Evolutionary conservation across 768 basidiomycete genomes (phyloP), one percentile per base, ranked within the genome.

Genomic region (Lentinus tigrinus): DNA sequence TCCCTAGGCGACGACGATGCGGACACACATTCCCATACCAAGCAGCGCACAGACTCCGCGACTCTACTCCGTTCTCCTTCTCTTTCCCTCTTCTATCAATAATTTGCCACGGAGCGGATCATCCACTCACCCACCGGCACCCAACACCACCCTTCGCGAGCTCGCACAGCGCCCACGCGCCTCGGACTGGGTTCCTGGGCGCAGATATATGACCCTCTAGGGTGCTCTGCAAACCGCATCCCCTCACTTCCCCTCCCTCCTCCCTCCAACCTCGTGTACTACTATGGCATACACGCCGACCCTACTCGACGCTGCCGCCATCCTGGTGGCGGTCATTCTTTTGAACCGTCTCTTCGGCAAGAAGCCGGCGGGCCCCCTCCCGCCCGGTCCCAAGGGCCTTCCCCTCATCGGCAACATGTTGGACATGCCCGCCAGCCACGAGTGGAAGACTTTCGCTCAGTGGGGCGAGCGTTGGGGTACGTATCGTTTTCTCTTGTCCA

Each of bases 311-410:
- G 61, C 53, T 43, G 56, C 47, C 39, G 56, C 57, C 53, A 43
- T 58, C 53, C 37, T 64, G 47, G 52, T 60, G 53, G 56, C 59
- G 46, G 42, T 58, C 59, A 52, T 57, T 52, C 51, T 64, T 55
- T 40, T 64, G 52, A 55, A 47, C 44, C 51, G 58, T 42, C 44
- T 61, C 56, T 53, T 63, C 47, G 16, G 31, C 11, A 52, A 49
- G 60, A 56, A 60, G 58, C 52, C 39, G 5, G 27, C 28, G 24
- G 57, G 59, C 9, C 60, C 63, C 39, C 61, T 69, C 17, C 69
- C 69, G 8, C 69, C 69, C 7, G 69, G 69, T 23, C 69, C 69
- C 24, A 65, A 63, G 54, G 63, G 65, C 14, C 61, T 58, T 14
- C 65, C 65, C 6, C 11, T 69, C 24, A 49, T 70, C 19, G 69